Conservation (phyloP, 768 basidiomycete species). For the Kwoniella europaea region DNA sequence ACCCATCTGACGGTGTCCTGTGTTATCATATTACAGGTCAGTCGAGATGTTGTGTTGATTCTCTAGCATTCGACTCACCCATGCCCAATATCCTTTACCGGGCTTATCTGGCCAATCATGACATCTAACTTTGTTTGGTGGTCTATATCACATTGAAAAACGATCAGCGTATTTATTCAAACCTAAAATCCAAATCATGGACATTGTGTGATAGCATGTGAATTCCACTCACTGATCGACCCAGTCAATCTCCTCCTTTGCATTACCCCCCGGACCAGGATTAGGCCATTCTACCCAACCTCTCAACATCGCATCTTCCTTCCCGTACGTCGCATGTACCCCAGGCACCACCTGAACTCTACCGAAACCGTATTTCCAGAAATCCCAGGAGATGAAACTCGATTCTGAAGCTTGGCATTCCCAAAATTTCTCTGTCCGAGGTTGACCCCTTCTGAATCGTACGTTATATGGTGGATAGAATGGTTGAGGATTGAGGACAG, state of each 20-base stretch:
- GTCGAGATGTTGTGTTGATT: too few species aligned
- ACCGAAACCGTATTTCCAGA: constrained; percentile 53
- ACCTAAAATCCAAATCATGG: too few species aligned
- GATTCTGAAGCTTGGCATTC: constrained; percentile 53
- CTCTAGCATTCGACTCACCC: constrained; percentile 14
- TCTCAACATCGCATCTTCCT: constrained; percentile 47
- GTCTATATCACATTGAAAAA: constrained; percentile 26
- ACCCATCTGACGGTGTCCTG: constrained; percentile 45
- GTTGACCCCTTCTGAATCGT: constrained; percentile 52
- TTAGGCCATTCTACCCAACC: constrained; percentile 51
- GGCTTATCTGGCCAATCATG: constrained; percentile 55
- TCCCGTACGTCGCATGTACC: constrained; percentile 51
- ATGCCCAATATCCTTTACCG: constrained; percentile 47
- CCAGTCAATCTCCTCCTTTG: constrained; percentile 39
- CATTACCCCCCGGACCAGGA: constrained; percentile 7
- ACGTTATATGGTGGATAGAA: constrained; percentile 56
- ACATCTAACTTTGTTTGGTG: constrained; percentile 47
- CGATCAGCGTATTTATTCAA: background rate
- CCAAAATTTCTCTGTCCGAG: constrained; percentile 28
- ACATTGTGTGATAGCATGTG: background rate
- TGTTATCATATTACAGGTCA: background rate
- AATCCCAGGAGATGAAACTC: constrained; percentile 51
- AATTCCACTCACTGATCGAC: constrained; percentile 42
- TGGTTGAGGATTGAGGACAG: constrained; percentile 50
- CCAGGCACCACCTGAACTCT: constrained; percentile 45